Base-by-base conservation (phyloP, 2,329 filamentous ascomycete species). In the Tolypocladium cylindrosporum region DNA sequence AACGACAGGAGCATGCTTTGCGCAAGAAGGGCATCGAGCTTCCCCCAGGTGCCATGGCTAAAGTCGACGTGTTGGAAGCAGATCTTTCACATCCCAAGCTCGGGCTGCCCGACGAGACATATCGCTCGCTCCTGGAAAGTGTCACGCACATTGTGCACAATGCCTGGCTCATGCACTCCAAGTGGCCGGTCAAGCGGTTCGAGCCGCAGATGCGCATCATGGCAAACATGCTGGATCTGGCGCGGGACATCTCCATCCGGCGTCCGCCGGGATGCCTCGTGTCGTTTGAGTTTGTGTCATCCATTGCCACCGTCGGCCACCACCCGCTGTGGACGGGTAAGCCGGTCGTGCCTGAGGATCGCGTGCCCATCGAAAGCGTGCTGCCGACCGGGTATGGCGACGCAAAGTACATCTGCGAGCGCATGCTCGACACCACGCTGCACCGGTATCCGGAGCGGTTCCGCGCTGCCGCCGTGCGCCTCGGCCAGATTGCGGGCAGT, bases 401-500 rank as follows among this genome's bases (percentile, higher is more conserved):
- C 5, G 80, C 77, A 3, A 82, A 83, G 60, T 75, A 64, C 39
- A 71, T 71, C 0, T 82, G 78, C 62, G 79, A 82, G 61, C 63
- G 68, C 4, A 78, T 82, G 66, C 69, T 82, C 0, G 72, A 77
- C 45, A 67, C 73, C 48, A 82, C 79, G 0, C 65, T 81, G 1
- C 73, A 75, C 58, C 63, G 67, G 13, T 64, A 76, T 60, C 74
- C 74, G 0, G 57, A 69, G 0, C 65, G 59, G 1, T 80, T 83
- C 67, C 72, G 72, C 11, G 59, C 75, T 0, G 76, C 74, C 69
- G 66, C 65, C 0, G 74, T 77, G 0, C 73, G 80, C 0, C 69
- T 75, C 0, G 81, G 77, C 0, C 82, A 84, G 64, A 78, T 84
- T 42, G 70, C 80, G 1, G 81, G 81, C 0, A 78, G 74, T 0